Conservation (phyloP, 106 monocot species). For the Dactylorhiza incarnata region DNA sequence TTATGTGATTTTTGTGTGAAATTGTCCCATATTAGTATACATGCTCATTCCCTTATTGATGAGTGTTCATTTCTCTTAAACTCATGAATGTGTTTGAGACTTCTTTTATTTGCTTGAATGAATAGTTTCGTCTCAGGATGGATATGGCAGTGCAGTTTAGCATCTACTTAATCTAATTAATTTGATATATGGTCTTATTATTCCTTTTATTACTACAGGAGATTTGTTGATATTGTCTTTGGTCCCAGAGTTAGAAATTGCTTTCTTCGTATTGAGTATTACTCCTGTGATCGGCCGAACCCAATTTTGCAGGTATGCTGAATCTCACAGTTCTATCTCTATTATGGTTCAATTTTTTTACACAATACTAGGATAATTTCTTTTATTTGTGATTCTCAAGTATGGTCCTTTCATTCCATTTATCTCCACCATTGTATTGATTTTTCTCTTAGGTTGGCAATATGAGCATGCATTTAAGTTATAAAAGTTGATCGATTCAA, state of each 20-base stretch:
- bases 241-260: slow-evolving; percentile 62
- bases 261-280: slow-evolving; percentile 55
- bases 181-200: neutral
- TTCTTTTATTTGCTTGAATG: neutral
- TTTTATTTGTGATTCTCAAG: neutral
- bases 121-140: neutral
- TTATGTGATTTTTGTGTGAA: neutral
- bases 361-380: neutral
- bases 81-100: neutral
- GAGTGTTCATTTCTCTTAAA: neutral
- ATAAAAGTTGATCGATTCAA: no score
- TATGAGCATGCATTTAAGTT: no score
- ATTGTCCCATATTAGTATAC: neutral
- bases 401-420: neutral
- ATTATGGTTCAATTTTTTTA: neutral
- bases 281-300: slow-evolving; percentile 90
- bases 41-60: neutral
- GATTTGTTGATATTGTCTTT: slow-evolving; percentile 47
- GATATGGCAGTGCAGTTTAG: neutral
- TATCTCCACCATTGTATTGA: neutral
- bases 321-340: neutral
- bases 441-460: neutral
- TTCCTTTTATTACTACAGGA: slow-evolving; percentile 31
- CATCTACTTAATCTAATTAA: neutral
- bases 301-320: slow-evolving; percentile 71